Percentiles rank a stretch among this genome's conserved stretches.
Conservation (phyloP, 495 filamentous ascomycete genomes). For the Aspergillus diversus region DNA sequence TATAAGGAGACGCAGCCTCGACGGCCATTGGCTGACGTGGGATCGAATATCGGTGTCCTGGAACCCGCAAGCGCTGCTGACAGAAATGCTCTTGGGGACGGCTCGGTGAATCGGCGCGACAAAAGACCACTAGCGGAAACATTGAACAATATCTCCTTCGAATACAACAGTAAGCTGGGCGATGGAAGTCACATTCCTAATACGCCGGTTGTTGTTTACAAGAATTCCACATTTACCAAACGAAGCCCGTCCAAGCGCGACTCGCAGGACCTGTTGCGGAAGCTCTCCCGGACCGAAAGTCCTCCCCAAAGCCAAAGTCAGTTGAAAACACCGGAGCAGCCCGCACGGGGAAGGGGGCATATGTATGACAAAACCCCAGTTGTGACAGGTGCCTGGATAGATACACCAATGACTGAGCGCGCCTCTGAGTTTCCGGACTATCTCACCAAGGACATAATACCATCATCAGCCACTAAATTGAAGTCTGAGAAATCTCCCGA, state of each 20-base stretch:
- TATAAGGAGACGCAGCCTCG: conserved; percentile 8
- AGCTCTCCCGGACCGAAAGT: conserved; percentile 64
- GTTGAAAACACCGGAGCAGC: conserved; percentile 35
- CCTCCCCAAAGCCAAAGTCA: conserved; percentile 32
- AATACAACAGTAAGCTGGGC: conserved; percentile 29
- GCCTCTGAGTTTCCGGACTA: conserved; percentile 34
- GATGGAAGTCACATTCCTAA: conserved; percentile 50
- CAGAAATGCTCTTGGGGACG: conserved; percentile 28
- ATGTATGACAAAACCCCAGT: conserved; percentile 53
- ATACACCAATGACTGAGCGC: conserved; percentile 54
- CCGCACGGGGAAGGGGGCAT: conserved; percentile 40
- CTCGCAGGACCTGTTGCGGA: conserved; percentile 67
- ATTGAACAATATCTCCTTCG: conserved; percentile 26
- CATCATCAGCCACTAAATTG: conserved; percentile 10
- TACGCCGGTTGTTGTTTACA: conserved; percentile 59
- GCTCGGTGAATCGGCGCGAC: conserved; percentile 25
- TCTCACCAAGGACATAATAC: conserved; percentile 34
- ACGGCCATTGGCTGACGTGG: conserved; percentile 9
- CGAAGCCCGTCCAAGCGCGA: conserved; percentile 53
- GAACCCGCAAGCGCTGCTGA: conserved; percentile 12
- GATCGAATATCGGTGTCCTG: neutral
- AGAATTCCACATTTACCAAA: conserved; percentile 37
- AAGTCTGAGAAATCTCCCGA: conserved; percentile 2
- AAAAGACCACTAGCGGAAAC: conserved; percentile 23
- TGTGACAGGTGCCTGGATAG: conserved; percentile 56